A percentile compares a stretch with the other conserved stretches of the same genome.
Evolutionary conservation across 495 filamentous ascomycete species (phyloP).

Genomic region (Penicillium parvum): DNA sequence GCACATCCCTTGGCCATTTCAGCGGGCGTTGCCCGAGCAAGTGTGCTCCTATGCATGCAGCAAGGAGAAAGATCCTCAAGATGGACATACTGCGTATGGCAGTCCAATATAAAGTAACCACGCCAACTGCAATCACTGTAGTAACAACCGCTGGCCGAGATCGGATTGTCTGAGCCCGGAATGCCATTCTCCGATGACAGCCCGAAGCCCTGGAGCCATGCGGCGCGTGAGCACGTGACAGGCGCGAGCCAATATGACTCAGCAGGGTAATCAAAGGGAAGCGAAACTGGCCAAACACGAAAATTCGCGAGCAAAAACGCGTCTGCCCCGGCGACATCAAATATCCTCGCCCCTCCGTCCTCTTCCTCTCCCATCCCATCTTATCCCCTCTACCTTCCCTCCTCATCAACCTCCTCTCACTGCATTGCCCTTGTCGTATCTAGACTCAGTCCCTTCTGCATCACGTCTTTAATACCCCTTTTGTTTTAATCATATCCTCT

Average conservation of each 20-base stretch:
- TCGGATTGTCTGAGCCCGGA: conserved; percentile 21
- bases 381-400: conserved; percentile 19
- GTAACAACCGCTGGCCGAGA: too few relatives aligned
- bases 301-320: conserved; percentile 39
- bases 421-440: conserved; percentile 3
- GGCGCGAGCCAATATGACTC: conserved; percentile 15
- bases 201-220: conserved; percentile 8
- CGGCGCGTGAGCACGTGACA: conserved; percentile 25
- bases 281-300: conserved; percentile 37
- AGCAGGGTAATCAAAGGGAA: conserved; percentile 18
- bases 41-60: neutral
- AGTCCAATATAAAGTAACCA: neutral
- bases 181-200: conserved; percentile 11
- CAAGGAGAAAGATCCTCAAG: too few relatives aligned
- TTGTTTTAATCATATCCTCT: conserved; percentile 12
- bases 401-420: conserved; percentile 16
- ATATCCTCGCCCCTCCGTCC: conserved; percentile 38
- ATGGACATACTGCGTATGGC: neutral
- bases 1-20: neutral
- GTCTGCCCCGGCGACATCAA: conserved; percentile 36
- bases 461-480: conserved; percentile 11
- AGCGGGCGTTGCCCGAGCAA: conserved; percentile 2
- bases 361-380: conserved; percentile 26
- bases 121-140: too few relatives aligned
- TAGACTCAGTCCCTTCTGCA: conserved; percentile 2